Conservation (phyloP, 208 protist species). For the Phytomonas sp. region DNA sequence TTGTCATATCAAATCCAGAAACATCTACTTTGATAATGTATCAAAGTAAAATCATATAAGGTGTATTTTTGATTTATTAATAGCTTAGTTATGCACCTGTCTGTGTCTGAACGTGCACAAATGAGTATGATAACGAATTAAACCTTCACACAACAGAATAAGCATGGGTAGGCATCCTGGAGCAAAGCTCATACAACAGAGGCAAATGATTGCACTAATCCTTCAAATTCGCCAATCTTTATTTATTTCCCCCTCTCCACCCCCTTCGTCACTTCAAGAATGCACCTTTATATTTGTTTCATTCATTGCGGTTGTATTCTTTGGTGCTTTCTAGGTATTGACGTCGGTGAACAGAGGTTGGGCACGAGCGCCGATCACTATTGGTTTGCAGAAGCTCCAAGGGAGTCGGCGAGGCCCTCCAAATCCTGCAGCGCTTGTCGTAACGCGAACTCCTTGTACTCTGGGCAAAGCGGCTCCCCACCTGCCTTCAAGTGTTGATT, state of each 20-base stretch:
- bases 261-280: neutral
- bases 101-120: too few species aligned
- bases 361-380: neutral
- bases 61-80: too few species aligned
- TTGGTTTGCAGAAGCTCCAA: slow-evolving; percentile 15
- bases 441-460: slow-evolving; percentile 74
- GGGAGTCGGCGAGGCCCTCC: slow-evolving; percentile 32
- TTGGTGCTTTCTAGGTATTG: neutral
- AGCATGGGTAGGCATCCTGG: too few species aligned
- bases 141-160: too few species aligned
- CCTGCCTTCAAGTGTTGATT: slow-evolving; percentile 1
- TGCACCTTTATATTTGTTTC: neutral
- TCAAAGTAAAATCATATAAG: too few species aligned
- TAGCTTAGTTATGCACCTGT: too few species aligned
- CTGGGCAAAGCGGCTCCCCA: slow-evolving; percentile 18
- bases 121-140: too few species aligned
- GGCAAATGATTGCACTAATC: too few species aligned
- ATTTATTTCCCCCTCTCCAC: neutral
- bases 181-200: too few species aligned
- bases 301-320: neutral
- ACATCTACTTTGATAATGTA: too few species aligned
- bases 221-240: neutral
- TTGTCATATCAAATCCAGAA: too few species aligned
- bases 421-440: slow-evolving; percentile 78
- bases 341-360: neutral